phyloP scores from a whole-genome alignment of 2,329 filamentous ascomycete species.

The Chaetomium sp. region DNA sequence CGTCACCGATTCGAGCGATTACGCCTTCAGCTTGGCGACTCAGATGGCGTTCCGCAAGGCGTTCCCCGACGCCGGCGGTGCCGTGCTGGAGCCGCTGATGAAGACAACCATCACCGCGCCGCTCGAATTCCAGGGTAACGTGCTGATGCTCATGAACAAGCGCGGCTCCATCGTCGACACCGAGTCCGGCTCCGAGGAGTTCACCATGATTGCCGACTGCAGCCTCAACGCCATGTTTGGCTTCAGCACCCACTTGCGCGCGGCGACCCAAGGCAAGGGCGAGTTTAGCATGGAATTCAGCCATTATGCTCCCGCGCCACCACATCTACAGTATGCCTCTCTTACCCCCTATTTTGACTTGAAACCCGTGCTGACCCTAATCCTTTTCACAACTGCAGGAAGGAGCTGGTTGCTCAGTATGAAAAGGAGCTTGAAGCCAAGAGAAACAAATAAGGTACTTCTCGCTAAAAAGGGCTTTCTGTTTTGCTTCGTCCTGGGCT shows the following conservation, averaged over 20 bases:
- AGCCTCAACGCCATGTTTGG: constrained; percentile 97
- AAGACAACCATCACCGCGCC: constrained; percentile 95
- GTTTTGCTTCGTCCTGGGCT: background rate
- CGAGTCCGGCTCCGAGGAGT: constrained; percentile 88
- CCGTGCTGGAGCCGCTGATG: constrained; percentile 93
- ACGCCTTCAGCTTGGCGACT: constrained; percentile 89
- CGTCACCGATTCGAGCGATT: constrained; percentile 95
- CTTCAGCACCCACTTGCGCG: constrained; percentile 83
- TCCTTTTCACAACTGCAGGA: constrained; percentile 33
- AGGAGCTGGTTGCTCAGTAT: constrained; percentile 53
- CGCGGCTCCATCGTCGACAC: constrained; percentile 92
- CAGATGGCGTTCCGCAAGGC: constrained; percentile 96
- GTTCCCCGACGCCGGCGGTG: constrained; percentile 72
- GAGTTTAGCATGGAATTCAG: constrained; percentile 99
- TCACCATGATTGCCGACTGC: constrained; percentile 86
- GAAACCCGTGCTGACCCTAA: constrained; percentile 24
- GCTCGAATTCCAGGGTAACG: constrained; percentile 94
- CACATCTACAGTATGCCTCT: constrained; percentile 73
- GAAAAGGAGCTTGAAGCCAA: constrained; percentile 53
- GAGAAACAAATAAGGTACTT: constrained; percentile 41
- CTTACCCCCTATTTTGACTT: background rate
- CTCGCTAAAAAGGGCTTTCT: background rate
- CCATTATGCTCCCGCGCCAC: constrained; percentile 82
- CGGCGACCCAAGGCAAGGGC: constrained; percentile 94
- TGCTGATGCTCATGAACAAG: constrained; percentile 95